phyloP scores from a whole-genome alignment of 257 asterid species.

The Cordia subcordata region DNA sequence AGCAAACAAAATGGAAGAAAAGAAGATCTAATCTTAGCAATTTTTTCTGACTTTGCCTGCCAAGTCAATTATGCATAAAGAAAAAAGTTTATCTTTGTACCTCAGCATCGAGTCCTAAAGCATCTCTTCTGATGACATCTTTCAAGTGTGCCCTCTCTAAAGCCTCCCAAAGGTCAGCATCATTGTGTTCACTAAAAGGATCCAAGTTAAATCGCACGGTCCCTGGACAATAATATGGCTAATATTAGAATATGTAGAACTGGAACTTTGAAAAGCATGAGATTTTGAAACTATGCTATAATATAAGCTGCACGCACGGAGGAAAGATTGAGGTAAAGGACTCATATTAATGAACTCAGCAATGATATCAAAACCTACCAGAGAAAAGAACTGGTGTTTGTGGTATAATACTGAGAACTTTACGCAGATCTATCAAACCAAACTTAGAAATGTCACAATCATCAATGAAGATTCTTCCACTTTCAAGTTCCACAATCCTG shows the following conservation, averaged over 20 bases:
- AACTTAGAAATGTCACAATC: conserved; percentile 49
- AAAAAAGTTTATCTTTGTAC: conserved; percentile 24
- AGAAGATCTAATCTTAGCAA: no score
- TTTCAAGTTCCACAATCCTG: conserved; percentile 70
- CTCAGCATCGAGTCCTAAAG: conserved; percentile 82
- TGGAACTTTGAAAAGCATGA: no score
- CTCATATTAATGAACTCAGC: not conserved
- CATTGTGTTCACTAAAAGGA: conserved; percentile 79
- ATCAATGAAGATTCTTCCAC: conserved; percentile 63
- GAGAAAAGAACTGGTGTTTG: conserved; percentile 86
- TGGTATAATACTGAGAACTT: conserved; percentile 67
- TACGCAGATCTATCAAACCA: conserved; percentile 62
- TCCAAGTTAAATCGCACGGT: conserved; percentile 81
- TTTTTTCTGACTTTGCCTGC: no score
- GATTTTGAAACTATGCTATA: no score
- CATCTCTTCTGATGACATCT: conserved; percentile 61
- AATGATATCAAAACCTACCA: conserved; percentile 31
- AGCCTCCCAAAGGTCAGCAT: conserved; percentile 85
- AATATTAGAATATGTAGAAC: not conserved
- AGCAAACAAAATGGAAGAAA: no score
- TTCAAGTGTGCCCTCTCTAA: conserved; percentile 80
- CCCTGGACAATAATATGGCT: conserved; percentile 29
- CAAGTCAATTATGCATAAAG: not conserved
- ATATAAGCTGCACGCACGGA: no score
- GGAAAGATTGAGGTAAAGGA: no score